Conservation (phyloP, 768 basidiomycete genomes). For the Leccinum uliginosum region DNA sequence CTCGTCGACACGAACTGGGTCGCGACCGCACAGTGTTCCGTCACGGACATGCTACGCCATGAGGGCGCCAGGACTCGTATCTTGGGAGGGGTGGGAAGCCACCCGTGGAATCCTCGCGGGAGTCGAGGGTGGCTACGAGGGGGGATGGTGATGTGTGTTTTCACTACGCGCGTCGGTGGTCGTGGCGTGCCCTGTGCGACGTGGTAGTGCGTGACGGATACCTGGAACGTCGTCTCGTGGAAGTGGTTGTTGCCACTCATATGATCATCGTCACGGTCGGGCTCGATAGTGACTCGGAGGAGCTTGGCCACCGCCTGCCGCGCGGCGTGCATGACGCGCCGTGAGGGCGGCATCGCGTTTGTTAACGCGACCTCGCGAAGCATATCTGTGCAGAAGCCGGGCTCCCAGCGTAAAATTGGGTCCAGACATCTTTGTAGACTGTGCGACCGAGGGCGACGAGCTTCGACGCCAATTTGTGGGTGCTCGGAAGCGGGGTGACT, state of each 20-base stretch:
- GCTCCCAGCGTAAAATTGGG: constrained; percentile 46
- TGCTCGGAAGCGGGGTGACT: neutral
- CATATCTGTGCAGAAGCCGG: constrained; percentile 23
- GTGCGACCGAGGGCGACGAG: constrained; percentile 23
- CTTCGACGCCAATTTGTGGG: neutral
- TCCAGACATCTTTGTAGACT: constrained; percentile 39
- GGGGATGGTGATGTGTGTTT: neutral
- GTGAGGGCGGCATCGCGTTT: neutral
- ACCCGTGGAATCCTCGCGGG: constrained; percentile 1
- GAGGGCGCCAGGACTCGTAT: constrained; percentile 49
- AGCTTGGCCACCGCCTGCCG: constrained; percentile 3
- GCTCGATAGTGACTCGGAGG: neutral
- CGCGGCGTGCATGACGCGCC: neutral
- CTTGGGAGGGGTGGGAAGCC: constrained; percentile 19
- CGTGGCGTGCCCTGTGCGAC: neutral
- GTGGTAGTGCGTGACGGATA: neutral
- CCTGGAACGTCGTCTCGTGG: neutral
- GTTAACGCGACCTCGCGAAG: constrained; percentile 11
- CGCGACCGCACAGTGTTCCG: no score
- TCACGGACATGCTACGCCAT: constrained; percentile 28
- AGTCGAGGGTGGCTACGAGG: constrained; percentile 15
- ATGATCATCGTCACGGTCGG: neutral
- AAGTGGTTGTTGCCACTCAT: neutral
- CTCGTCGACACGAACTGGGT: no score
- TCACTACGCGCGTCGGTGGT: neutral